Evolutionary conservation across 768 basidiomycete genomes (phyloP).

Genomic region (Daedaleopsis nitida): DNA sequence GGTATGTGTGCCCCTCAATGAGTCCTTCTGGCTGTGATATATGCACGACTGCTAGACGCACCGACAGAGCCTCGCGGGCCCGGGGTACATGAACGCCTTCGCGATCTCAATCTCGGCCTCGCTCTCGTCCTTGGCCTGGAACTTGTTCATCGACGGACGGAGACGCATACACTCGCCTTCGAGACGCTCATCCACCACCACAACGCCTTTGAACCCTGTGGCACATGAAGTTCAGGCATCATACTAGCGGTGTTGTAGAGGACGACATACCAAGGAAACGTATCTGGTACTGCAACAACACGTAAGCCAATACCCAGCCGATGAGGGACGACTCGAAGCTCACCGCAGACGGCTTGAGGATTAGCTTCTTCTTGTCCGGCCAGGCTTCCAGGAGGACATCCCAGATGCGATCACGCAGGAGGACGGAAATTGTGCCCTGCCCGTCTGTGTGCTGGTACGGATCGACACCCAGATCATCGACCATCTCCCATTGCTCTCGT

Average conservation of each 20-base stretch:
- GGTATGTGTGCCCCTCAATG: neutral
- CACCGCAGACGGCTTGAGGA: constrained; percentile 61
- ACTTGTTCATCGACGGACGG: constrained; percentile 75
- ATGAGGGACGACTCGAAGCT: constrained; percentile 30
- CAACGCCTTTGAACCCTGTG: constrained; percentile 70
- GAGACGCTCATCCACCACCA: constrained; percentile 59
- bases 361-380: constrained; percentile 31
- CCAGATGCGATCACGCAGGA: constrained; percentile 62
- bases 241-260: neutral
- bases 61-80: constrained; percentile 71
- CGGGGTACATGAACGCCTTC: constrained; percentile 58
- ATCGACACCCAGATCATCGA: constrained; percentile 48
- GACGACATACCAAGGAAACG: constrained; percentile 60
- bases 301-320: constrained; percentile 1
- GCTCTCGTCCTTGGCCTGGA: constrained; percentile 45
- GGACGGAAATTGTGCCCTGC: constrained; percentile 71
- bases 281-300: constrained; percentile 60
- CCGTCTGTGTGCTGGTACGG: constrained; percentile 69
- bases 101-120: constrained; percentile 74
- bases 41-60: constrained; percentile 28
- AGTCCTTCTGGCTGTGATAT: neutral
- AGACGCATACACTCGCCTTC: constrained; percentile 67
- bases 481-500: constrained; percentile 61
- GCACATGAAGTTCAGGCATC: neutral
- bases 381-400: constrained; percentile 45